These are phyloP conservation scores for Paracamarosporium sp. DNA, from an alignment of 2,329 filamentous ascomycete genomes.

Conservation along the genomic window DNA sequence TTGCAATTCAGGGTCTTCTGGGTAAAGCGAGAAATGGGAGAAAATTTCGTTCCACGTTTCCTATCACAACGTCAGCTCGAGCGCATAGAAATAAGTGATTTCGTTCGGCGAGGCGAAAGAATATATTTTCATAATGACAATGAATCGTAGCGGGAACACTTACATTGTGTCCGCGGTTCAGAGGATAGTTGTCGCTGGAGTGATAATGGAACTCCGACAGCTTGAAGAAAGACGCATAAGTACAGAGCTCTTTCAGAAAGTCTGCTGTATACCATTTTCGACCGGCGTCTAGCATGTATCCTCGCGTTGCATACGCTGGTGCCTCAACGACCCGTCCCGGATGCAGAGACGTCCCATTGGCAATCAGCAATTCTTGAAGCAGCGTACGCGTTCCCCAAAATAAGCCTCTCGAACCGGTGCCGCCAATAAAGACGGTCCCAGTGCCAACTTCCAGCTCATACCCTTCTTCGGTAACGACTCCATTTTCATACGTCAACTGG, in stretches of 20 bases:
- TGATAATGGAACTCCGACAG: constrained; percentile 59
- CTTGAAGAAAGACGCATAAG: constrained; percentile 57
- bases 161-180: constrained; percentile 55
- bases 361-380: constrained; percentile 51
- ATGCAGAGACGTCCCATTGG: constrained; percentile 37
- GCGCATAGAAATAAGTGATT: constrained; percentile 34
- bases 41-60: constrained; percentile 55
- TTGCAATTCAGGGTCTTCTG: constrained; percentile 42
- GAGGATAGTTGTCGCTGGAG: constrained; percentile 57
- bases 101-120: background rate
- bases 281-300: constrained; percentile 54
- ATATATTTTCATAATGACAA: background rate
- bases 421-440: constrained; percentile 46
- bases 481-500: constrained; percentile 56
- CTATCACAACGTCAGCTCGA: constrained; percentile 49
- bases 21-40: constrained; percentile 52
- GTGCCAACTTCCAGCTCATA: constrained; percentile 53
- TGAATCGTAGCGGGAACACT: background rate
- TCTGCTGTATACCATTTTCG: constrained; percentile 52
- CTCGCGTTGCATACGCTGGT: constrained; percentile 54
- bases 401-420: constrained; percentile 53
- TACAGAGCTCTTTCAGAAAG: constrained; percentile 54
- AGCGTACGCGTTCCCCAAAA: constrained; percentile 58
- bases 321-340: constrained; percentile 44
- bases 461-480: constrained; percentile 56